A percentile compares a stretch with the other conserved stretches of the same genome.
phyloP scores from a whole-genome alignment of 352 stramenopile genomes.

The Globisporangium nagaii region DNA sequence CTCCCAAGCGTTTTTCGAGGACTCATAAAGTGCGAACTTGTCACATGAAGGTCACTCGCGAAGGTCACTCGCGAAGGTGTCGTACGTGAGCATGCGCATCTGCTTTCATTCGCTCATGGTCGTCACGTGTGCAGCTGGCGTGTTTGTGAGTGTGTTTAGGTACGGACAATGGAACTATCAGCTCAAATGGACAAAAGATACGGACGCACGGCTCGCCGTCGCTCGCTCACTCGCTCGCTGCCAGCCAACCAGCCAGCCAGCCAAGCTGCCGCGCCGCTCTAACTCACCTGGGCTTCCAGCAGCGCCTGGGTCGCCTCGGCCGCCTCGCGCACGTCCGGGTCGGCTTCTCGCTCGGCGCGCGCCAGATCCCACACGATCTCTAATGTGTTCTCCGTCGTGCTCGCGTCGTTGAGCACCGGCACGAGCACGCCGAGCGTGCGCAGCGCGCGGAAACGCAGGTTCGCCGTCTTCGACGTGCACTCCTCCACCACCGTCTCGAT shows the following conservation, averaged over 20 bases:
- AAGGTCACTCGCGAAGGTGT: too few relatives aligned
- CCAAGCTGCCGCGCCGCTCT: conserved; percentile 3
- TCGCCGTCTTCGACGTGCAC: conserved; percentile 74
- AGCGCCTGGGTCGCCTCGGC: conserved; percentile 46
- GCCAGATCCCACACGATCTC: conserved; percentile 69
- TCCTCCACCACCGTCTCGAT: conserved; percentile 65
- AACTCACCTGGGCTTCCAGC: conserved; percentile 47
- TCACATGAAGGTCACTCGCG: too few relatives aligned
- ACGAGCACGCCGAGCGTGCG: conserved; percentile 63
- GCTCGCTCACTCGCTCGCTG: background rate
- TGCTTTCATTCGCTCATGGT: background rate
- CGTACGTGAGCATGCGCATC: too few relatives aligned
- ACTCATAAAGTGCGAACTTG: too few relatives aligned
- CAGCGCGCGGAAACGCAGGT: conserved; percentile 76
- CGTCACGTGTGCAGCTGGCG: too few relatives aligned
- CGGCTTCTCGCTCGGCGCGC: conserved; percentile 51
- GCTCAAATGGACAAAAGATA: conserved; percentile 10
- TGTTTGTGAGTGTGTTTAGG: conserved; percentile 1
- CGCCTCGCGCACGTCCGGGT: conserved; percentile 73
- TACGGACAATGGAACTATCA: conserved; percentile 1
- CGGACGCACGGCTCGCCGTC: background rate
- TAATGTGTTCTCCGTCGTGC: conserved; percentile 61
- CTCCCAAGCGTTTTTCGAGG: too few relatives aligned
- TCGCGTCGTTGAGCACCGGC: conserved; percentile 58
- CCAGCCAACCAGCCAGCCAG: background rate